Conservation (phyloP, 1,284 basidiomycete genomes). For the Austropuccinia psidii region DNA sequence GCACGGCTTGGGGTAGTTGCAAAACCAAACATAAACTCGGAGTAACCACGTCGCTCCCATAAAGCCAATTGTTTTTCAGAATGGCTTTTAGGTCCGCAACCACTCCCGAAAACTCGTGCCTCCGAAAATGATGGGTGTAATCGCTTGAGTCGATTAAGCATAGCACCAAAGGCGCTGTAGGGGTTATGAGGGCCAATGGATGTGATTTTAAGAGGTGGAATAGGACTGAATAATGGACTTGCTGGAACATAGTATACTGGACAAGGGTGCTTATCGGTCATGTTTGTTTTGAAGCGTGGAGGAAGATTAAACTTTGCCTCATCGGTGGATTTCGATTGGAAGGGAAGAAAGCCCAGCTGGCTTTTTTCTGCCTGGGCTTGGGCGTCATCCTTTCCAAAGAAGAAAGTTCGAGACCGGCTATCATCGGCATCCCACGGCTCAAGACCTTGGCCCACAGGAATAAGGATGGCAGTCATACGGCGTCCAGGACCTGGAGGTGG, state of each 20-base stretch:
- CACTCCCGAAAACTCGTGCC: background rate
- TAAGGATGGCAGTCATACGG: constrained; percentile 21
- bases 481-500: constrained; percentile 22
- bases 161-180: background rate
- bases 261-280: constrained; percentile 15
- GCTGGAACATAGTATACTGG: constrained; percentile 33
- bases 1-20: constrained; percentile 42
- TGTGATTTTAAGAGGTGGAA: constrained; percentile 8
- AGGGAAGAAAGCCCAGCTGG: constrained; percentile 20
- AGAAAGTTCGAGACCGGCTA: background rate
- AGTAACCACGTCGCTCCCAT: constrained; percentile 28
- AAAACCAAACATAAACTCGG: constrained; percentile 42
- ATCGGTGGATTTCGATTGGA: background rate
- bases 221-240: constrained; percentile 12
- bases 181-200: background rate
- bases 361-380: background rate
- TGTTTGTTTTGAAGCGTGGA: constrained; percentile 13
- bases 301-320: background rate
- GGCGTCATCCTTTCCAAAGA: constrained; percentile 1
- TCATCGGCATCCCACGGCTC: constrained; percentile 24
- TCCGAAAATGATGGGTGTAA: background rate
- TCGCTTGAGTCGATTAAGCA: background rate
- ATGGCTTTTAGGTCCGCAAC: background rate
- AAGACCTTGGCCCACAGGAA: constrained; percentile 23
- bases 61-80: background rate